A percentile compares a stretch with the other conserved stretches of the same genome.
Evolutionary conservation across 2,329 filamentous ascomycete species (phyloP).

Genomic region (Colletotrichum camelliae): DNA sequence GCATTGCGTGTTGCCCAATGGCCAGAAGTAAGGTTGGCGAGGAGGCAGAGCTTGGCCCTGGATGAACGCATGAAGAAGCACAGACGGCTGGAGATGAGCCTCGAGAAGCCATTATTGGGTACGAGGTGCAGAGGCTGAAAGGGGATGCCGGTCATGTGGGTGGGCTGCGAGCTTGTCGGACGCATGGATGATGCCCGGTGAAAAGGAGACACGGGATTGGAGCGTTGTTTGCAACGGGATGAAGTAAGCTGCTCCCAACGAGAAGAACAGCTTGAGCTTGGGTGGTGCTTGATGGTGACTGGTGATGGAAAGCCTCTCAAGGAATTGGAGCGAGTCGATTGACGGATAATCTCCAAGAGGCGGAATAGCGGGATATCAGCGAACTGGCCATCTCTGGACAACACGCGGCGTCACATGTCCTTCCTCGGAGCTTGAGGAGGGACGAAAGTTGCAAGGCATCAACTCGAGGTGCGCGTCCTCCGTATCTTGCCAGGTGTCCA

Average conservation of each 20-base stretch:
- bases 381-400: background rate
- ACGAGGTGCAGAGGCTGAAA: constrained; percentile 19
- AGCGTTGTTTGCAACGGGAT: background rate
- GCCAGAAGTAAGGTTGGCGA: background rate
- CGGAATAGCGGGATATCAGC: background rate
- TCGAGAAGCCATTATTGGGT: constrained; percentile 8
- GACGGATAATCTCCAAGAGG: constrained; percentile 11
- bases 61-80: constrained; percentile 21
- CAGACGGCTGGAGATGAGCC: constrained; percentile 23
- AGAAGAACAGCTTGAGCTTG: background rate
- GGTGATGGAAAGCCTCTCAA: background rate
- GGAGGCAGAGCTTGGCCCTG: constrained; percentile 1
- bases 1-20: background rate
- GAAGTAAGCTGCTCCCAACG: background rate
- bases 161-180: background rate
- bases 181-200: constrained; percentile 8
- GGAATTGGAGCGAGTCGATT: constrained; percentile 2
- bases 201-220: background rate
- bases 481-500: background rate
- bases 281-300: background rate
- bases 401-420: background rate
- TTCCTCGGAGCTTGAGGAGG: background rate
- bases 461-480: background rate
- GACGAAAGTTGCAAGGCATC: background rate
- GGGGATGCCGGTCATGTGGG: constrained; percentile 7